Percentiles rank a stretch among this genome's conserved stretches.
These are phyloP conservation scores for Cadophora gregata DNA, from an alignment of 2,329 filamentous ascomycete genomes.

Conservation along the genomic window DNA sequence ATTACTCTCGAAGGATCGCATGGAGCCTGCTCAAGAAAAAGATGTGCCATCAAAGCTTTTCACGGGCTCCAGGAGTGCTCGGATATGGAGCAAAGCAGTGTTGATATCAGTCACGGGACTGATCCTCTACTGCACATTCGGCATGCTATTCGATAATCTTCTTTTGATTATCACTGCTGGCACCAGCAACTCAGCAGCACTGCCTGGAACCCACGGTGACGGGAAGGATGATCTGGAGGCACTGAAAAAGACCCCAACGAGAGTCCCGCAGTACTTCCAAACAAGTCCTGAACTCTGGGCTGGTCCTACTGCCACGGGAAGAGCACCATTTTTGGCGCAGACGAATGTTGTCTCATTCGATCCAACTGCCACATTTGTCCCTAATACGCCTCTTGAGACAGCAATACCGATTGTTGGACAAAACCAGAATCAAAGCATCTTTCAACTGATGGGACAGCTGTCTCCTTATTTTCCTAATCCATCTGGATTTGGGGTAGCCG, in stretches of 20 bases:
- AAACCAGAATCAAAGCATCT: conserved; percentile 68
- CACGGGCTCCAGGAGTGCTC: conserved; percentile 5
- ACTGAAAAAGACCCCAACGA: conserved; percentile 36
- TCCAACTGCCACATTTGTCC: conserved; percentile 64
- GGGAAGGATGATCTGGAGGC: background rate
- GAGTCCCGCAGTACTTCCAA: conserved; percentile 68
- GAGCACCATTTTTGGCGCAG: conserved; percentile 72
- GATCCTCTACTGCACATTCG: conserved; percentile 33
- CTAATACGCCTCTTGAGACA: conserved; percentile 74
- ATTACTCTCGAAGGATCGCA: background rate
- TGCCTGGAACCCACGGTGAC: conserved; percentile 1
- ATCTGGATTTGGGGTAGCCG: conserved; percentile 72
- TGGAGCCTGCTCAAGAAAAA: conserved; percentile 9
- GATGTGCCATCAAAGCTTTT: conserved; percentile 4
- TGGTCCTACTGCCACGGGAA: conserved; percentile 74
- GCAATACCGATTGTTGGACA: conserved; percentile 68
- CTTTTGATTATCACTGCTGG: conserved; percentile 21
- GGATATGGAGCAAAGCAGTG: conserved; percentile 20
- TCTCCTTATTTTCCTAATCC: conserved; percentile 74
- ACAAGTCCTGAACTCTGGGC: conserved; percentile 64
- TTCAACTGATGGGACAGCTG: conserved; percentile 71
- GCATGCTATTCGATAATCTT: conserved; percentile 30
- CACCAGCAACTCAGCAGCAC: background rate
- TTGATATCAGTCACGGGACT: conserved; percentile 18
- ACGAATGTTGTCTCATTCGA: conserved; percentile 70